phyloP scores from a whole-genome alignment of 164 flowering plant species.

The Berberis vulgaris region DNA sequence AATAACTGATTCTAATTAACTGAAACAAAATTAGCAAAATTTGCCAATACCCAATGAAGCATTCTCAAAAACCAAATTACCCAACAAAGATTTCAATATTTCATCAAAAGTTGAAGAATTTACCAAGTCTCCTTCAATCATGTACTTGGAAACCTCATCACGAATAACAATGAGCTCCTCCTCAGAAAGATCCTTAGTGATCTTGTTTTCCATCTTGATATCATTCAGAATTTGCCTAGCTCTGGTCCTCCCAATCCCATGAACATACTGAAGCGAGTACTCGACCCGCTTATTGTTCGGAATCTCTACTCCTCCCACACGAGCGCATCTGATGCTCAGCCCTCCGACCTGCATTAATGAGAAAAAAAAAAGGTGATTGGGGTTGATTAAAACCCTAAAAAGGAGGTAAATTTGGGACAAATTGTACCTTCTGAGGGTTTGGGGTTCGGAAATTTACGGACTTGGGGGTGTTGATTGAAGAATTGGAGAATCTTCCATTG shows the following conservation, averaged over 20 bases:
- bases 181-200: slow-evolving; percentile 74
- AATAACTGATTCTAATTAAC: background rate
- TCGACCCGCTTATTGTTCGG: slow-evolving; percentile 87
- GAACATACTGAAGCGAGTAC: slow-evolving; percentile 83
- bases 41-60: background rate
- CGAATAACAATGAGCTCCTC: slow-evolving; percentile 69
- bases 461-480: slow-evolving; percentile 23
- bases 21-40: background rate
- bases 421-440: slow-evolving; percentile 38
- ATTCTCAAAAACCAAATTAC: background rate
- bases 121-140: slow-evolving; percentile 96
- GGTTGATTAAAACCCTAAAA: background rate
- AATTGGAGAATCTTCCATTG: slow-evolving; percentile 20
- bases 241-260: slow-evolving; percentile 74
- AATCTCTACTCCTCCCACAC: slow-evolving; percentile 95
- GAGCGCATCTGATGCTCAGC: slow-evolving; percentile 59
- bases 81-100: background rate
- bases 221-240: slow-evolving; percentile 63
- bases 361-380: background rate
- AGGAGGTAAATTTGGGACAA: background rate
- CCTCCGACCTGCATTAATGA: slow-evolving; percentile 29
- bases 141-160: slow-evolving; percentile 85
- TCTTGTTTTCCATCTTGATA: slow-evolving; percentile 62
- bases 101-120: background rate
- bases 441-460: slow-evolving; percentile 17